A percentile compares a stretch with the other conserved stretches of the same genome.
phyloP scores from a whole-genome alignment of 1,284 basidiomycete genomes.

The Schizopora paradoxa region DNA sequence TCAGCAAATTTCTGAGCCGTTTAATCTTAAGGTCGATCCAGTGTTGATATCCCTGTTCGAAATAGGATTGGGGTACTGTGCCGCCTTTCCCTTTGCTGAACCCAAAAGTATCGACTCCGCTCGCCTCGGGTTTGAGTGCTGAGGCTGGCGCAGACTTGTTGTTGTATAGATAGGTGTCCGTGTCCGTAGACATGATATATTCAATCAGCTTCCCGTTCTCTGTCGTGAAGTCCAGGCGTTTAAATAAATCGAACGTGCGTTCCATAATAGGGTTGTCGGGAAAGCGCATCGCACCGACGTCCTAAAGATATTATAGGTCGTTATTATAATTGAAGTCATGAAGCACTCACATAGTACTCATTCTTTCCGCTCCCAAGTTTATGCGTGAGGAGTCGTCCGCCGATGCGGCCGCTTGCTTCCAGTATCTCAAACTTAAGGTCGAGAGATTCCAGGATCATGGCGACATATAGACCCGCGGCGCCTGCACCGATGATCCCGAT shows the following conservation, averaged over 20 bases:
- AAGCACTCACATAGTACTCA: background rate
- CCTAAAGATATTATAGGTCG: background rate
- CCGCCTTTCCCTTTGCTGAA: no score
- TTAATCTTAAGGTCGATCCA: constrained; percentile 2
- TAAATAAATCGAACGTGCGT: background rate
- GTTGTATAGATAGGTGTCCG: constrained; percentile 1
- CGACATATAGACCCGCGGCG: background rate
- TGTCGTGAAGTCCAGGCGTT: background rate
- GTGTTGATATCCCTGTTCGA: no score
- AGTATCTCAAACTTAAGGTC: background rate
- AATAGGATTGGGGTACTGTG: no score
- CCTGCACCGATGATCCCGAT: constrained; percentile 1
- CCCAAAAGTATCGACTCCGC: constrained; percentile 3
- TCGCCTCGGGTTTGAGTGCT: constrained; percentile 5
- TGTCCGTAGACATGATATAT: constrained; percentile 4
- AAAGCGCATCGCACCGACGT: constrained; percentile 4
- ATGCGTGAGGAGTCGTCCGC: constrained; percentile 1
- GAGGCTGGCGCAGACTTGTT: background rate
- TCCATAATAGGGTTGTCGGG: background rate
- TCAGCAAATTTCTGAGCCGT: constrained; percentile 11
- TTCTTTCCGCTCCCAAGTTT: background rate
- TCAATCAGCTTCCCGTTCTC: background rate
- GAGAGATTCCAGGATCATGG: background rate
- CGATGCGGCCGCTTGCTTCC: background rate
- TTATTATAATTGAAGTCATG: background rate